Evolutionary conservation across 345 rosid species (phyloP).

Genomic region (Gossypium anomalum): DNA sequence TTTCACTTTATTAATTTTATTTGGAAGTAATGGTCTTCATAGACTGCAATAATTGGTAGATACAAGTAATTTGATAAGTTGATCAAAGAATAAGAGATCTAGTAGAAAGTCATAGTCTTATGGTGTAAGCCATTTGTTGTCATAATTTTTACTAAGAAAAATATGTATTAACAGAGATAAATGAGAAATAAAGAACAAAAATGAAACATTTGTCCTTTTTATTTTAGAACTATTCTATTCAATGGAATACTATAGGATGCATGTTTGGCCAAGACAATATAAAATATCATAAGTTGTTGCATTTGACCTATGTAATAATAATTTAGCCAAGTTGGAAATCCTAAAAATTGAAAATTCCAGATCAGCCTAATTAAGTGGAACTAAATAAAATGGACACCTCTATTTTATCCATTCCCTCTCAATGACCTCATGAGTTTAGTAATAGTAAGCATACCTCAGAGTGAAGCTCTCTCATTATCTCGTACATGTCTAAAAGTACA

Average conservation of each 20-base stretch:
- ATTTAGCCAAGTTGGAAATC: background rate
- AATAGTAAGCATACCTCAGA: slow-evolving; percentile 64
- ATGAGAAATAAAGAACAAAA: background rate
- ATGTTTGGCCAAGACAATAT: background rate
- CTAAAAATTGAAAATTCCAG: background rate
- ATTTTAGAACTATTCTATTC: slow-evolving; percentile 5
- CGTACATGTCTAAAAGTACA: slow-evolving; percentile 97
- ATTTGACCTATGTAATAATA: background rate
- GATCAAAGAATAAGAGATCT: background rate
- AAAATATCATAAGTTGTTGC: background rate
- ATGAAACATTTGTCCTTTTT: background rate
- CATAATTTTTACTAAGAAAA: background rate
- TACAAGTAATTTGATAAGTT: background rate
- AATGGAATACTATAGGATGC: background rate
- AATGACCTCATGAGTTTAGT: background rate
- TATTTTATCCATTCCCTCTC: background rate
- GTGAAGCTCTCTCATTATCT: slow-evolving; percentile 95
- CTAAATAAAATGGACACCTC: background rate
- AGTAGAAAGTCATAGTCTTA: slow-evolving; percentile 1
- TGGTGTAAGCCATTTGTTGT: background rate
- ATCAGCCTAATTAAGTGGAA: slow-evolving; percentile 11
- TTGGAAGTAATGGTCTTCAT: background rate
- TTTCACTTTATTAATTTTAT: background rate
- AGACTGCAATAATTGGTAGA: background rate
- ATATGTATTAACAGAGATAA: background rate